Evolutionary conservation across 352 stramenopile genomes (phyloP).

Genomic region (Phytopythium delawarense): DNA sequence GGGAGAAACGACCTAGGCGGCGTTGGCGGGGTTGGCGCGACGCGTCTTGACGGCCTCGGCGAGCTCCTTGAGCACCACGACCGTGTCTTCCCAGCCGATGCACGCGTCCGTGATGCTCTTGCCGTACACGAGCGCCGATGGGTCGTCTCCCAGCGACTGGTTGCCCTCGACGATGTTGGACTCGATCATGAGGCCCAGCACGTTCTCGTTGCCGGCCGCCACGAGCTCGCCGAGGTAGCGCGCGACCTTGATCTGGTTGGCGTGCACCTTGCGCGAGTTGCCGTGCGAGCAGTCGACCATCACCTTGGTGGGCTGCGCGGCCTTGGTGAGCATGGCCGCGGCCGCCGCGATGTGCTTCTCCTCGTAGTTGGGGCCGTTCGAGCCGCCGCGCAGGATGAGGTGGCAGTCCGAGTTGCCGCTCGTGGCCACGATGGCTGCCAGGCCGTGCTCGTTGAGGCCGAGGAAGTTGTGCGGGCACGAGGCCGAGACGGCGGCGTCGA

Average conservation of each 20-base stretch:
- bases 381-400: slow-evolving; percentile 78
- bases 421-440: slow-evolving; percentile 80
- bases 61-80: slow-evolving; percentile 52
- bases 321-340: slow-evolving; percentile 54
- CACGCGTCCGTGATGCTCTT: slow-evolving; percentile 88
- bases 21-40: slow-evolving; percentile 19
- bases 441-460: slow-evolving; percentile 73
- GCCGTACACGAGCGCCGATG: slow-evolving; percentile 71
- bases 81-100: slow-evolving; percentile 83
- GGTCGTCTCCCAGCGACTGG: slow-evolving; percentile 68
- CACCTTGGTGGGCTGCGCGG: slow-evolving; percentile 65
- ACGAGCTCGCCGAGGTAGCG: slow-evolving; percentile 64
- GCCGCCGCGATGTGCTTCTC: slow-evolving; percentile 66
- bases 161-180: slow-evolving; percentile 86
- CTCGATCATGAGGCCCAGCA: slow-evolving; percentile 88
- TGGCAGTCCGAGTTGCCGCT: slow-evolving; percentile 86
- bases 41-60: slow-evolving; percentile 48
- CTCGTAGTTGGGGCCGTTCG: slow-evolving; percentile 77
- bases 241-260: slow-evolving; percentile 79
- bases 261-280: slow-evolving; percentile 82
- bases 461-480: slow-evolving; percentile 81
- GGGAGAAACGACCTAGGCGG: background rate
- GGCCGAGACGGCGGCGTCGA: slow-evolving; percentile 65
- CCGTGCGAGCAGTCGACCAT: slow-evolving; percentile 89
- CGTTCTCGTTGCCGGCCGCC: slow-evolving; percentile 51